These are phyloP conservation scores for Apium graveolens DNA, from an alignment of 129 eudicot genomes.

Conservation along the genomic window DNA sequence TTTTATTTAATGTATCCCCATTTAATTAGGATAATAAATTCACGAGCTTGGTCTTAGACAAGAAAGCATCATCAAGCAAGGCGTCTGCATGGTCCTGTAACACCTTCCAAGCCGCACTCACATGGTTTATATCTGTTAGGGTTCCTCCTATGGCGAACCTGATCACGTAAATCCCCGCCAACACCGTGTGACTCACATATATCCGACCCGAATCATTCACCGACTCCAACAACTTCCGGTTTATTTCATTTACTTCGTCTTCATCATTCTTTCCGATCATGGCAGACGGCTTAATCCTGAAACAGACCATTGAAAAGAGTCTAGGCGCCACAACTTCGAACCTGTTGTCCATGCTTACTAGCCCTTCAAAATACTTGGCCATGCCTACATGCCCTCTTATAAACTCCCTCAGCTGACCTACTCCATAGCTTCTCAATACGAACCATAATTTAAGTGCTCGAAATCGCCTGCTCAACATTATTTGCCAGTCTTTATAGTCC, in stretches of 20 bases:
- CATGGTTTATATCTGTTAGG: slow-evolving; percentile 24
- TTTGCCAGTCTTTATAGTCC: slow-evolving; percentile 28
- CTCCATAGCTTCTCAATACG: slow-evolving; percentile 23
- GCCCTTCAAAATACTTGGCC: slow-evolving; percentile 23
- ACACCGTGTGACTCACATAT: not conserved
- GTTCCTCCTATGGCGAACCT: slow-evolving; percentile 25
- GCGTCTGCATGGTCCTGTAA: slow-evolving; percentile 22
- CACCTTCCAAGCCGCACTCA: slow-evolving; percentile 31
- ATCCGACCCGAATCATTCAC: slow-evolving; percentile 12
- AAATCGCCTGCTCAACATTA: slow-evolving; percentile 19
- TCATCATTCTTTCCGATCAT: not conserved
- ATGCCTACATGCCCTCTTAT: slow-evolving; percentile 22
- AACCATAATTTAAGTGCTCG: slow-evolving; percentile 22
- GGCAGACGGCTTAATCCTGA: slow-evolving; percentile 10
- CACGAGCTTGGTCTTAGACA: not conserved
- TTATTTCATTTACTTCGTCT: slow-evolving; percentile 4
- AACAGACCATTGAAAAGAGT: slow-evolving; percentile 29
- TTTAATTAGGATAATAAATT: not conserved
- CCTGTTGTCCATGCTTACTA: slow-evolving; percentile 13
- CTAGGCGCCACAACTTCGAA: slow-evolving; percentile 32
- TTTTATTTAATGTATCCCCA: not conserved
- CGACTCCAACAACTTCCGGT: not conserved
- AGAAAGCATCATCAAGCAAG: not conserved
- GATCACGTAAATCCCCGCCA: not conserved
- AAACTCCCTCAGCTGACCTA: slow-evolving; percentile 9